Base-by-base conservation (phyloP, 345 rosid species). In the Raphanus sativus region DNA sequence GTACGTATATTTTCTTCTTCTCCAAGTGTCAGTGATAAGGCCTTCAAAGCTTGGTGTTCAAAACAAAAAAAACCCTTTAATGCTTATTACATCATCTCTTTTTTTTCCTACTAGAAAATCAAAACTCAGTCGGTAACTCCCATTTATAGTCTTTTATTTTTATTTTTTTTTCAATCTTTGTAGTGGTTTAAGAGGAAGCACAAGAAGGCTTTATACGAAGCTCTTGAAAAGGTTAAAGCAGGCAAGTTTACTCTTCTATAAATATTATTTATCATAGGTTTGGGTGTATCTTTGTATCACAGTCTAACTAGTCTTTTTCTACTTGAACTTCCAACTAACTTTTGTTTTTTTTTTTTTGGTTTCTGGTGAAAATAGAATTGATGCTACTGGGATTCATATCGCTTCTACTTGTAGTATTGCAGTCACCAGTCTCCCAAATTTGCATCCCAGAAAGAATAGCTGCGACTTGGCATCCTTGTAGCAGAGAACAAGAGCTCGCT, bases 321-420 rank as follows among this genome's bases (percentile, higher is more conserved):
- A 25, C 30, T 56, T 25, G 16, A 34, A 9, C 67, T 11, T 50
- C 21, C 3, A 36, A 59, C 55, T 10, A 36, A 59, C 4, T 10
- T 56, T 24, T 3, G 12, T 38, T 38, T 38, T 29, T 30, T 8
- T 3, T 42, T 38, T 38, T 38, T 38, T 38, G 45, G 25, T 61
- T 50, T 82, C 2, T 3, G 3, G 45, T 56, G 52, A 29, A 77
- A 40, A 84, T 26, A 89, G 97, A 91, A 81, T 77, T 91, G 62
- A 87, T 91, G 97, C 83, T 91, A 17, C 29, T 91, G 87, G 97
- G 97, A 29, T 89, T 88, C 72, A 84, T 91, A 84, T 91, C 97
- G 6, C 77, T 91, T 50, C 81, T 91, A 42, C 84, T 91, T 1
- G 89, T 89, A 1, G 83, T 87, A 40, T 0, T 60, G 3, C 84